phyloP scores from a whole-genome alignment of 495 filamentous ascomycete genomes.

The Daldinia caldariorum region DNA sequence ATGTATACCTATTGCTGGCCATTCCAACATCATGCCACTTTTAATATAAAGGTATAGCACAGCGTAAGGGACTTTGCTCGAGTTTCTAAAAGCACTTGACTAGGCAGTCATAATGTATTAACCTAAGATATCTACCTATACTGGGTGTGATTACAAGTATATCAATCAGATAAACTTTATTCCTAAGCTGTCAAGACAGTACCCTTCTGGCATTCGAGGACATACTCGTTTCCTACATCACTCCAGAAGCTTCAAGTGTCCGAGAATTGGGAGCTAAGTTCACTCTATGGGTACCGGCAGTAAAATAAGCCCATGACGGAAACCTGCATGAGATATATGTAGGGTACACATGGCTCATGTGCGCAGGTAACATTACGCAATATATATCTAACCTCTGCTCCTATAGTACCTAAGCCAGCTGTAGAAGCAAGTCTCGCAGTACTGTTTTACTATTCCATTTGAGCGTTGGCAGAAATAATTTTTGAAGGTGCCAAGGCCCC shows the following conservation, averaged over 20 bases:
- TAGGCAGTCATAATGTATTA: neutral
- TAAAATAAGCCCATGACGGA: neutral
- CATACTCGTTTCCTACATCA: no score
- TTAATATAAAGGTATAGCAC: neutral
- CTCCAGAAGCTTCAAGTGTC: neutral
- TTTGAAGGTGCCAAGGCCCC: neutral
- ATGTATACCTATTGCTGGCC: neutral
- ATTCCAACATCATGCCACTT: neutral
- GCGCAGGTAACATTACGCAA: neutral
- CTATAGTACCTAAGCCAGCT: neutral
- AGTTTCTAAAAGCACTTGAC: neutral
- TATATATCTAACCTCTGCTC: neutral
- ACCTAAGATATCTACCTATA: neutral
- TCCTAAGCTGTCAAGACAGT: no score
- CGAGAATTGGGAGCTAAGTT: neutral
- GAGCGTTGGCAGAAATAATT: neutral
- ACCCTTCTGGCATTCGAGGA: no score
- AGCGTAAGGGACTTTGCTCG: neutral
- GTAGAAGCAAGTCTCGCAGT: neutral
- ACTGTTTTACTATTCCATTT: neutral
- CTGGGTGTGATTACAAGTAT: neutral
- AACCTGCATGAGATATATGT: conserved; percentile 3
- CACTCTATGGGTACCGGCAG: conserved; percentile 2
- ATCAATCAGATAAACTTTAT: no score
- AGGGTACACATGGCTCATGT: neutral